phyloP scores from a whole-genome alignment of 257 asterid genomes.

The Phtheirospermum japonicum region DNA sequence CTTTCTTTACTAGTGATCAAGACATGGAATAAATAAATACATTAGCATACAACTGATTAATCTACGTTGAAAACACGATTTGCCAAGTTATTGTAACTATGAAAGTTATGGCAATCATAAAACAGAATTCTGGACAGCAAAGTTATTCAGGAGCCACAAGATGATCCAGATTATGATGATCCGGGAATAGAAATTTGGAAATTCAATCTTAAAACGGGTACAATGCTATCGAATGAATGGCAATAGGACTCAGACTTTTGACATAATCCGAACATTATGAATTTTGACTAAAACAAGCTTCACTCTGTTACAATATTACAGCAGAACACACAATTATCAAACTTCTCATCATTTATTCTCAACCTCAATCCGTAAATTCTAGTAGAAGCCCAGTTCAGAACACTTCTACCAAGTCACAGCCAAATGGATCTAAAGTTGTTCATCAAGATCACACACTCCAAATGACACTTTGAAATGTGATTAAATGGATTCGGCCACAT shows the following conservation, averaged over 20 bases:
- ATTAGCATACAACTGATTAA: not conserved
- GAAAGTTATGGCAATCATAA: too few species aligned
- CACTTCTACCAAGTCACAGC: not conserved
- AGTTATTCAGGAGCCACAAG: too few species aligned
- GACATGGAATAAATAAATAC: not conserved
- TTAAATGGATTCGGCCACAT: too few species aligned
- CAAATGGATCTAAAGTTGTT: not conserved
- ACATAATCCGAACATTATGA: not conserved
- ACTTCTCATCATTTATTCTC: constrained; percentile 10
- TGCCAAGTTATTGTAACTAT: not conserved
- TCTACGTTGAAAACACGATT: not conserved
- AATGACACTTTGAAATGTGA: constrained; percentile 7
- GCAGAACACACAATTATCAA: constrained; percentile 2
- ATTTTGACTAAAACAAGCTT: not conserved
- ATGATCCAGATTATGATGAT: not conserved
- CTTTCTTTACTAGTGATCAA: not conserved
- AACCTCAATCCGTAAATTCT: not conserved
- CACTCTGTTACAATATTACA: not conserved
- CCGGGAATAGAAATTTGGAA: not conserved
- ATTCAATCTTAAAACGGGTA: not conserved
- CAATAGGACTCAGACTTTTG: not conserved
- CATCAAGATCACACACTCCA: not conserved
- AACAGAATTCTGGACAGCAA: not conserved
- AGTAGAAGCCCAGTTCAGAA: not conserved
- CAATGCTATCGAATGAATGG: not conserved